A percentile compares a stretch with the other conserved stretches of the same genome.
Conservation (phyloP, 1,139 yeast species). For the Taphrina deformans region DNA sequence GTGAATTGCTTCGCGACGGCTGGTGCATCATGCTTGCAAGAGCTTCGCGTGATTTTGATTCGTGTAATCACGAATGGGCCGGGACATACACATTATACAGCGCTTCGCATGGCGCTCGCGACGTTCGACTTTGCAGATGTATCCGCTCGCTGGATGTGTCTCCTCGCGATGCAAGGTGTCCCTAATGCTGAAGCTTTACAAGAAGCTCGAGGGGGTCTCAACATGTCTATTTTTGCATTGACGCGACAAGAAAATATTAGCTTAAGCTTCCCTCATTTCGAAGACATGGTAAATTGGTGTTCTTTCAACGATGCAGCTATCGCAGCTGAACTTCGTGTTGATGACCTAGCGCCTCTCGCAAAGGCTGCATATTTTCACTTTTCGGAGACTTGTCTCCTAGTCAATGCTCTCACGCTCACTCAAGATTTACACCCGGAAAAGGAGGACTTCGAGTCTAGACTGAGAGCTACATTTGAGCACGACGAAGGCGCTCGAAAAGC, state of each 20-base stretch:
- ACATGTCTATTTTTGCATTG: conserved; percentile 67
- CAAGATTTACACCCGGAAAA: neutral
- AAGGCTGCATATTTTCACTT: neutral
- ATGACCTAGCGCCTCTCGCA: neutral
- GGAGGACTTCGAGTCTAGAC: neutral
- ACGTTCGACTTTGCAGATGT: conserved; percentile 69
- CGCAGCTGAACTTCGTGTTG: conserved; percentile 12
- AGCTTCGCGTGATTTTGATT: conserved; percentile 53
- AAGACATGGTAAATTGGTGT: neutral
- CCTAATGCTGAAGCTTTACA: conserved; percentile 74
- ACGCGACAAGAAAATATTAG: conserved; percentile 20
- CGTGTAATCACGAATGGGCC: conserved; percentile 46
- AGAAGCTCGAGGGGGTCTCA: conserved; percentile 78
- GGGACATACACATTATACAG: conserved; percentile 49
- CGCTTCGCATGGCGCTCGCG: conserved; percentile 65
- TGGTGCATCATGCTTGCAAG: conserved; percentile 47
- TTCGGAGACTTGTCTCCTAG: neutral
- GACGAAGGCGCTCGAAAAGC: neutral
- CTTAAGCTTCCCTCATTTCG: neutral
- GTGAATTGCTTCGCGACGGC: conserved; percentile 54
- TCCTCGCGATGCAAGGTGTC: conserved; percentile 59
- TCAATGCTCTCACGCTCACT: neutral
- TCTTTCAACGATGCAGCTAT: neutral
- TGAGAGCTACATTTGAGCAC: neutral
- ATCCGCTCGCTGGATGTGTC: conserved; percentile 65